Conservation (phyloP, 257 asterid genomes). For the Parsonsia alboflavescens region DNA sequence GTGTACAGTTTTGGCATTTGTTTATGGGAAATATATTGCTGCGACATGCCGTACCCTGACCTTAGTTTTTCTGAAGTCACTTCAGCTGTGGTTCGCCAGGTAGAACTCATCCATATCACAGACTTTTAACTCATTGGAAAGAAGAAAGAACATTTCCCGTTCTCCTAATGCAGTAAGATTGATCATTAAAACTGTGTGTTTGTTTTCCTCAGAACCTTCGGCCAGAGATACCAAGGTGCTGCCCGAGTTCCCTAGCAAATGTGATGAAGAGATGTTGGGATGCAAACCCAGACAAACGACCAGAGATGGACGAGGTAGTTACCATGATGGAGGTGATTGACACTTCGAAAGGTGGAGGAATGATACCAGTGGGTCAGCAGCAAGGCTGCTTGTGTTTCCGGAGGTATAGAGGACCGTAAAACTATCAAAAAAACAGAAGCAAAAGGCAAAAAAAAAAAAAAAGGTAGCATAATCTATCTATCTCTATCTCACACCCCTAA, state of each 20-base stretch:
- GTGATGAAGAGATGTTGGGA: conserved; percentile 92
- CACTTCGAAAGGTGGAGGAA: conserved; percentile 87
- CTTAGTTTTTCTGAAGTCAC: conserved; percentile 92
- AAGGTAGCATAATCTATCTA: background rate
- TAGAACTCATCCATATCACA: conserved; percentile 10
- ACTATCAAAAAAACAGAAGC: background rate
- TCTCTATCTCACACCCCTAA: background rate
- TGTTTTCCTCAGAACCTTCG: conserved; percentile 51
- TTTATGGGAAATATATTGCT: conserved; percentile 83
- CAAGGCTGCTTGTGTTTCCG: conserved; percentile 69
- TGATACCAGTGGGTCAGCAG: conserved; percentile 79
- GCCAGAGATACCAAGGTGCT: conserved; percentile 87
- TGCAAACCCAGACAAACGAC: conserved; percentile 78
- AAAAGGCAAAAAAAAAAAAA: too few relatives aligned
- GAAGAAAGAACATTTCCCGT: background rate
- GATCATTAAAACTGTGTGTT: background rate
- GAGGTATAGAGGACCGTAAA: conserved; percentile 69
- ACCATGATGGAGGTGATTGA: conserved; percentile 72
- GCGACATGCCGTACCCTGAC: conserved; percentile 92
- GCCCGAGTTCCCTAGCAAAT: conserved; percentile 69
- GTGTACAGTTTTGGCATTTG: conserved; percentile 87
- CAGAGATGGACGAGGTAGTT: conserved; percentile 88
- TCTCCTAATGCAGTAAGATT: background rate
- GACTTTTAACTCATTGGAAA: background rate
- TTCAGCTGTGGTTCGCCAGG: conserved; percentile 92